These are phyloP conservation scores for Eleusine coracana DNA, from an alignment of 176 grass and related monocot genomes.

Conservation along the genomic window DNA sequence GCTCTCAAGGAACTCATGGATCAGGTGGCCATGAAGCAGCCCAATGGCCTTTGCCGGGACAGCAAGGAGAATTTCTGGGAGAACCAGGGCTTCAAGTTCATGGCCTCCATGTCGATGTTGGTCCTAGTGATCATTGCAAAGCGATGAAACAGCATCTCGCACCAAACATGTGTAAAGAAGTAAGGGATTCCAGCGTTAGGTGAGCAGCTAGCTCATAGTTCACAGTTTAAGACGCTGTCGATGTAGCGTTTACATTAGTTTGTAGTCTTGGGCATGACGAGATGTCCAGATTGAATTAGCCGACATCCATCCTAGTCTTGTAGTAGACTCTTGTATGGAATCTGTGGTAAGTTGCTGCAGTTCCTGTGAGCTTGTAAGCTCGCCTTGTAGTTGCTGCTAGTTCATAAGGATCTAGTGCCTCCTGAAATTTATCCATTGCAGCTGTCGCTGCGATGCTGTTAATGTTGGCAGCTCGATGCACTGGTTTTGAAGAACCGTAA, in stretches of 20 bases:
- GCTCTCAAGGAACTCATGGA: slow-evolving; percentile 87
- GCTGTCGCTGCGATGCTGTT: background rate
- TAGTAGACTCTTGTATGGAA: slow-evolving; percentile 15
- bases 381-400: slow-evolving; percentile 1
- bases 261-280: slow-evolving; percentile 8
- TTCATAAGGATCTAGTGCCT: background rate
- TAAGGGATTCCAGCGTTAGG: slow-evolving; percentile 33
- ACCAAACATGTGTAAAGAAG: slow-evolving; percentile 39
- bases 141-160: slow-evolving; percentile 42
- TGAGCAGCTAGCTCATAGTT: slow-evolving; percentile 55
- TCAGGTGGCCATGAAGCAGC: slow-evolving; percentile 64
- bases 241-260: slow-evolving; percentile 22
- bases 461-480: background rate
- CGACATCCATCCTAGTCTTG: slow-evolving; percentile 35
- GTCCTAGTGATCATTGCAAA: slow-evolving; percentile 68
- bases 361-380: slow-evolving; percentile 28
- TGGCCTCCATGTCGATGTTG: slow-evolving; percentile 81
- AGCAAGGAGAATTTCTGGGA: slow-evolving; percentile 79
- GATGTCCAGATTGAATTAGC: slow-evolving; percentile 33
- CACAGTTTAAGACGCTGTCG: slow-evolving; percentile 20
- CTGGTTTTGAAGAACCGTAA: background rate
- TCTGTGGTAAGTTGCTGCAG: background rate
- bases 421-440: background rate
- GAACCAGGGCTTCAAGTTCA: slow-evolving; percentile 75
- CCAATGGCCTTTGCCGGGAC: background rate